Percentiles rank a stretch among this genome's conserved stretches.
phyloP scores from a whole-genome alignment of 495 filamentous ascomycete genomes.

The Geoglossum glabrum region DNA sequence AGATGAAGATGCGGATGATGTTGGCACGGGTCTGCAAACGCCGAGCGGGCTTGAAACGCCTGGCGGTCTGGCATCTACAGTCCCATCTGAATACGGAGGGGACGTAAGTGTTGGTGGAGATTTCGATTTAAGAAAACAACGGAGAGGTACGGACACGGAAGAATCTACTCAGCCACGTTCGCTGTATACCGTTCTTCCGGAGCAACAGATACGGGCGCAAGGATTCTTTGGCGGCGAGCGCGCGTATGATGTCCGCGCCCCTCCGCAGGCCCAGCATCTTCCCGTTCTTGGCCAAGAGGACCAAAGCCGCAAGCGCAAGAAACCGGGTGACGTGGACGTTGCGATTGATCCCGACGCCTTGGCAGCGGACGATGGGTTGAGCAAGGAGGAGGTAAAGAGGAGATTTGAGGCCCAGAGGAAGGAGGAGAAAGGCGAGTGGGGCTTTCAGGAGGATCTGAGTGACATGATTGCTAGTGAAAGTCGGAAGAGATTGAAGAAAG shows the following conservation, averaged over 20 bases:
- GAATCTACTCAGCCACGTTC: conserved; percentile 50
- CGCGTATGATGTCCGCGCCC: conserved; percentile 57
- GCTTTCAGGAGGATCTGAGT: conserved; percentile 79
- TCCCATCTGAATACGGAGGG: conserved; percentile 56
- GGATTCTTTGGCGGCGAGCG: conserved; percentile 94
- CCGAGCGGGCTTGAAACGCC: conserved; percentile 65
- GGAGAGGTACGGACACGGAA: conserved; percentile 74
- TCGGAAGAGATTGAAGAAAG: conserved; percentile 67
- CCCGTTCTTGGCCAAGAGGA: conserved; percentile 70
- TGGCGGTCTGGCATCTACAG: conserved; percentile 54
- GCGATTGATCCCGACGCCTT: conserved; percentile 69
- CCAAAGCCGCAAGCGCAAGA: conserved; percentile 66
- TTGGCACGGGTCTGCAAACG: conserved; percentile 46
- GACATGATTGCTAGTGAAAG: conserved; percentile 94
- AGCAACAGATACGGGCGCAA: conserved; percentile 60
- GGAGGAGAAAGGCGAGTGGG: conserved; percentile 55
- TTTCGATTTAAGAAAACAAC: conserved; percentile 77
- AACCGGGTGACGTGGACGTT: conserved; percentile 87
- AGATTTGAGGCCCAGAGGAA: conserved; percentile 61
- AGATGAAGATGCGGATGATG: conserved; percentile 17
- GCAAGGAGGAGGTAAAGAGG: conserved; percentile 42
- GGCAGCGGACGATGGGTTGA: conserved; percentile 46
- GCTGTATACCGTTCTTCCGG: conserved; percentile 79
- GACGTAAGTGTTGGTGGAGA: conserved; percentile 62
- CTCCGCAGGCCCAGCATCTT: conserved; percentile 24